Conservation (phyloP, 805 yeast genomes). For the Candida manassasensis region DNA sequence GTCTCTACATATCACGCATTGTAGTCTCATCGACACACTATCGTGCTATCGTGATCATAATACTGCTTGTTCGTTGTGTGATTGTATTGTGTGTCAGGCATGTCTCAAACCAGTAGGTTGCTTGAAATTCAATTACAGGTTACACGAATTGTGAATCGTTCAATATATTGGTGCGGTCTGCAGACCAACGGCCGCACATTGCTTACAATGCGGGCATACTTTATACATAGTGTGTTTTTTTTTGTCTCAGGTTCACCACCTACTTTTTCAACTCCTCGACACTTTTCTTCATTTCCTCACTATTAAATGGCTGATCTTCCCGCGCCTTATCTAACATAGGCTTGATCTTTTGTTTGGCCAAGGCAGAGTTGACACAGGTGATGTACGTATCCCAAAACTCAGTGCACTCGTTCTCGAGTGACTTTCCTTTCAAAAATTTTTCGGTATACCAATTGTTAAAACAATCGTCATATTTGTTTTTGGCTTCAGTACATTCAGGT, state of each 20-base stretch:
- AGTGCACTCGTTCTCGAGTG: slow-evolving; percentile 80
- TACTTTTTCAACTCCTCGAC: slow-evolving; percentile 9
- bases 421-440: slow-evolving; percentile 54
- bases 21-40: too few species aligned
- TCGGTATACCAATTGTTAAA: slow-evolving; percentile 95
- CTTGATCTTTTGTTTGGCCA: slow-evolving; percentile 70
- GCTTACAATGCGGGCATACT: too few species aligned
- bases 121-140: too few species aligned
- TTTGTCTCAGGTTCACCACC: neutral
- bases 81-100: too few species aligned
- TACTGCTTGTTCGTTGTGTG: too few species aligned
- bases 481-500: slow-evolving; percentile 89
- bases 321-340: slow-evolving; percentile 85
- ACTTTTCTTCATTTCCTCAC: slow-evolving; percentile 27
- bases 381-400: slow-evolving; percentile 85
- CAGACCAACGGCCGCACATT: too few species aligned
- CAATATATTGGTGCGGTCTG: too few species aligned
- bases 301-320: slow-evolving; percentile 75
- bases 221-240: too few species aligned
- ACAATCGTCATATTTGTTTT: slow-evolving; percentile 85
- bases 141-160: too few species aligned
- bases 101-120: too few species aligned
- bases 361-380: slow-evolving; percentile 72
- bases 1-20: too few species aligned
- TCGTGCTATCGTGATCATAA: too few species aligned